Percentiles rank a stretch among this genome's conserved stretches.
Conservation (phyloP, 2,329 filamentous ascomycete species). For the Mycogone perniciosa region DNA sequence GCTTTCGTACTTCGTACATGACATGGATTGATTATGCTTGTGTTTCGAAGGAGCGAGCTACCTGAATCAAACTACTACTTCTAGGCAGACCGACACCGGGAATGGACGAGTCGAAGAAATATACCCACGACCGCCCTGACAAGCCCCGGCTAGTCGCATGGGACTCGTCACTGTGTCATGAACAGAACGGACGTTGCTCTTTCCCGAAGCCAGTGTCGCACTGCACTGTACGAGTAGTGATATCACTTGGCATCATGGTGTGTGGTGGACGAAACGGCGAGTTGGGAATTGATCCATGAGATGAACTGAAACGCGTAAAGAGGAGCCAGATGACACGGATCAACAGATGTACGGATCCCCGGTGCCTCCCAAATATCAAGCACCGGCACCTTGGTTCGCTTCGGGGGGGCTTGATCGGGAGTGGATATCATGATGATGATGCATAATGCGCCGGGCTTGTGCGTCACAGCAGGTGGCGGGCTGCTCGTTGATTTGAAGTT, state of each 20-base stretch:
- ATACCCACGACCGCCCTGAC: background rate
- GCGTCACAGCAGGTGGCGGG: background rate
- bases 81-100: no score
- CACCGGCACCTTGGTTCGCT: slow-evolving; percentile 1
- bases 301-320: background rate
- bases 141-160: background rate
- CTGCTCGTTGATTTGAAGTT: background rate
- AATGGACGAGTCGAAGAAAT: background rate
- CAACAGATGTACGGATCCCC: background rate
- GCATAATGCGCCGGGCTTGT: slow-evolving; percentile 1
- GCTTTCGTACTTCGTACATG: no score
- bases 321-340: slow-evolving; percentile 1
- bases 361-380: background rate
- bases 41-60: no score
- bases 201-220: slow-evolving; percentile 1
- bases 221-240: background rate
- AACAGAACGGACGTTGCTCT: background rate
- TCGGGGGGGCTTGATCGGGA: background rate
- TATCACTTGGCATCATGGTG: background rate
- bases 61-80: no score
- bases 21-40: no score
- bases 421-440: slow-evolving; percentile 1
- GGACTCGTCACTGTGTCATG: slow-evolving; percentile 6
- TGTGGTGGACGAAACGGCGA: no score
- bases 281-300: no score